Evolutionary conservation across 306 rosid species (phyloP), one percentile per base, ranked within the genome.

Genomic region (Cucurbita maxima): DNA sequence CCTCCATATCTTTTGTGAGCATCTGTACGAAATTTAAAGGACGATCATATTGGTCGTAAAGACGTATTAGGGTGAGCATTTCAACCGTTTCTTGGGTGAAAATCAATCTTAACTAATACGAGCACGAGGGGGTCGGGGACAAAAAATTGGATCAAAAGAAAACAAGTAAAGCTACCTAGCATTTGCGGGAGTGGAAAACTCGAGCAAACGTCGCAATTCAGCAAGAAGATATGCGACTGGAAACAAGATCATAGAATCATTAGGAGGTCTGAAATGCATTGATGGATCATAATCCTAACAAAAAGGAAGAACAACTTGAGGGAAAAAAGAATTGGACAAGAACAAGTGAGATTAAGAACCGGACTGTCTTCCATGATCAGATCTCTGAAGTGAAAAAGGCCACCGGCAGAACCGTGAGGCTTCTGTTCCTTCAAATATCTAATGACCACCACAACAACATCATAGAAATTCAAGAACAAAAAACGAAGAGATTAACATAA

Each of bases 381-480:
- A 89, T 94, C 96, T 79, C 87, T 86, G 73, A 94, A 94, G 80
- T 85, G 87, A 76, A 91, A 88, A 66, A 94, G 87, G 14, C 97
- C 96, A 78, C 99, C 99, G 74, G 96, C 99, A 47, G 99, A 94
- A 75, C 97, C 99, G 74, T 88, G 97, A 41, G 99, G 99, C 75
- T 83, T 91, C 40, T 94, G 97, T 78, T 94, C 99, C 82, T 74
- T 94, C 88, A 94, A 76, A 80, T 94, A 94, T 81, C 96, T 93
- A 78, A 71, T 25, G 71, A 58, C 64, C 14, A 59, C 20, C 48
- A 63, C 34, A 62, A 43, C 14, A 70, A 43, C 14, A 70, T 70
- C 76, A 58, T 43, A 14, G 44, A 37, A 71, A 37, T 55, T 52
- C 53, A 69, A 52, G 73, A 22, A 56, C 66, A 50, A 48, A 71